A percentile compares a stretch with the other conserved stretches of the same genome.
Evolutionary conservation across 192 early-diverging fungal species (phyloP).

Genomic region (Rhizophagus prolifer): DNA sequence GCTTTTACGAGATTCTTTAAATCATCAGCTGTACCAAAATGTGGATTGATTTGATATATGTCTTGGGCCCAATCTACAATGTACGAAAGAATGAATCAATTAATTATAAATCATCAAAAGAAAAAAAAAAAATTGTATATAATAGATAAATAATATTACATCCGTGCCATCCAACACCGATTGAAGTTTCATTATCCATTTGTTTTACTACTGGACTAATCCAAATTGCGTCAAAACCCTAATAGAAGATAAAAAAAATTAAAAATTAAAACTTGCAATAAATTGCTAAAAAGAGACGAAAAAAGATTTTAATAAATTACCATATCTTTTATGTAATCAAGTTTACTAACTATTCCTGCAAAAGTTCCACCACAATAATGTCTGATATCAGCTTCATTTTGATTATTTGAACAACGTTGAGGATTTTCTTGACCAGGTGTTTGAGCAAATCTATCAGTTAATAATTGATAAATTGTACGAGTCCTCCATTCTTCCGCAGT

Average conservation of each 20-base stretch:
- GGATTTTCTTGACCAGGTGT: conserved; percentile 29
- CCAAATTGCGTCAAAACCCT: conserved; percentile 53
- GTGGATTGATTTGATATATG: conserved; percentile 39
- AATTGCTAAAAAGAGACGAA: not conserved
- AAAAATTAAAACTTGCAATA: not conserved
- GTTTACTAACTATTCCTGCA: conserved; percentile 39
- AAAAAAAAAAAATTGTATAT: not conserved
- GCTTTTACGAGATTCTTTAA: conserved; percentile 36
- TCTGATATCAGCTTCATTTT: conserved; percentile 15
- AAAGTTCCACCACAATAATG: conserved; percentile 51
- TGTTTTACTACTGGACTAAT: conserved; percentile 41
- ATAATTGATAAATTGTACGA: conserved; percentile 48
- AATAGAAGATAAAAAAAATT: not conserved
- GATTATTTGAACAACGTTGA: conserved; percentile 6
- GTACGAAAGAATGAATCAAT: not conserved
- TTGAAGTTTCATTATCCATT: conserved; percentile 12
- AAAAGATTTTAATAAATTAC: not conserved
- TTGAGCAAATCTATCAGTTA: conserved; percentile 48
- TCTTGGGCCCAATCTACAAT: conserved; percentile 44
- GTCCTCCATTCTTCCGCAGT: conserved; percentile 36
- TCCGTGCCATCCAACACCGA: conserved; percentile 19
- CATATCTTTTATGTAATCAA: conserved; percentile 45
- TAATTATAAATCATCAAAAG: not conserved
- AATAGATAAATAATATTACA: conserved; percentile 40
- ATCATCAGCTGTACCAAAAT: conserved; percentile 48